Conservation (phyloP, 768 basidiomycete genomes). For the Xerocomus brunneocitrinus region DNA sequence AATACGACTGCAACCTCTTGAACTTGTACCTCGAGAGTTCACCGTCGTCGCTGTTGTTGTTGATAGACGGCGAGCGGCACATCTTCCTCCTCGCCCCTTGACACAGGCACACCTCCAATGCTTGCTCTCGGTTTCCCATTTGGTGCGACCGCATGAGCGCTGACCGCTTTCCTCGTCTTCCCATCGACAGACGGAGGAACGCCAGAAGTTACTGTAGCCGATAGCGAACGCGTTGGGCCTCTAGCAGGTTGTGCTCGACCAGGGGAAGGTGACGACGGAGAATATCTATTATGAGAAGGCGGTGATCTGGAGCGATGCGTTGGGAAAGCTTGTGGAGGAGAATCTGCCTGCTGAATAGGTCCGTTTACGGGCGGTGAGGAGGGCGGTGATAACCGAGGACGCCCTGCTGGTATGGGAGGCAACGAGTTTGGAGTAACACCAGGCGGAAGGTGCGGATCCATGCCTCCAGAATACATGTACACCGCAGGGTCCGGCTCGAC, state of each 20-base stretch:
- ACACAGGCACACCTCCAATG: constrained; percentile 29
- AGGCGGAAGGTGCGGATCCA: constrained; percentile 47
- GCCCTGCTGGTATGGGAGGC: constrained; percentile 21
- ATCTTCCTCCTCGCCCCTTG: constrained; percentile 65
- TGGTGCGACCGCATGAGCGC: constrained; percentile 54
- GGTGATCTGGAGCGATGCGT: constrained; percentile 51
- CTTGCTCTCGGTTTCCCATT: constrained; percentile 41
- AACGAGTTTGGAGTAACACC: constrained; percentile 36
- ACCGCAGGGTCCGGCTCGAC: constrained; percentile 27
- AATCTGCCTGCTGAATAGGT: constrained; percentile 11
- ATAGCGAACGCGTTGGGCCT: constrained; percentile 62
- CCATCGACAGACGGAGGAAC: constrained; percentile 40
- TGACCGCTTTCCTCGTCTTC: constrained; percentile 58
- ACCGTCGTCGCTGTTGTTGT: constrained; percentile 65
- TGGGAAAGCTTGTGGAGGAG: constrained; percentile 27
- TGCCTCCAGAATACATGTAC: constrained; percentile 24
- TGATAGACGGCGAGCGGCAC: constrained; percentile 77
- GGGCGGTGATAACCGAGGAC: constrained; percentile 24
- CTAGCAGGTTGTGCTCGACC: constrained; percentile 30
- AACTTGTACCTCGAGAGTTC: constrained; percentile 14
- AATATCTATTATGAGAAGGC: constrained; percentile 41
- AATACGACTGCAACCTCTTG: neutral
- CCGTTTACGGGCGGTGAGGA: constrained; percentile 33
- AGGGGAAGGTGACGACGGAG: constrained; percentile 26
- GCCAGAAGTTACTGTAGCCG: constrained; percentile 53